Evolutionary conservation across 441 rosid genomes (phyloP), one percentile per base, ranked within the genome.

Genomic region (Raphanus hybrid): DNA sequence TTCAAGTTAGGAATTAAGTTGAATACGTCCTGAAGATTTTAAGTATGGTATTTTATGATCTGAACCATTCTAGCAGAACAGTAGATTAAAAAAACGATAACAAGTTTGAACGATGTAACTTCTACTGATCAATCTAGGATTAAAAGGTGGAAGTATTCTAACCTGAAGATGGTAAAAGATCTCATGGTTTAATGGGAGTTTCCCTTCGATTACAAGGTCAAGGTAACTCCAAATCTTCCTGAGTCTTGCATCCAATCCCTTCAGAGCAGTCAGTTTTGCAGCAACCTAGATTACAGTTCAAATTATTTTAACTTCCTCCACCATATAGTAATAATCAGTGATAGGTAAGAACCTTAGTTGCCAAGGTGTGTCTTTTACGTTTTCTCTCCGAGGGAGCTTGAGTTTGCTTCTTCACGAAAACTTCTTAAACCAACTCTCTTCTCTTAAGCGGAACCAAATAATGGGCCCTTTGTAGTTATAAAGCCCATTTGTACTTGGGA

Each of bases 1-100:
- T 75, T 75, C 72, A 91, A 88, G 82, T 91, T 88, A 50, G 92
- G 96, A 35, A 89, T 89, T 32, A 89, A 77, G 84, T 89, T 89
- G 83, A 91, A 89, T 37, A 88, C 91, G 68, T 91, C 91, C 97
- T 91, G 48, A 81, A 41, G 68, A 69, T 65, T 71, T 64, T 20
- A 12, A 55, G 18, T 34, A 5, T n/a, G 67, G 45, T 10, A 10
- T 12, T 26, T 67, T 12, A 15, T 63, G 37, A 67, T 35, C 48
- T 76, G 70, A 54, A 35, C 59, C 59, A 41, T 67, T 69, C 23
- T 37, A 34, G 39, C 39, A 34, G 39, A 34, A 6, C 73, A 54
- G 34, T 9, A 34, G 11, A 9, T 20, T 58, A 18, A 8, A 26
- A 11, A 34, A 34, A 20, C 39, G 16, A 35, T 8, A 32, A 50